These are phyloP conservation scores for Calonectria hawksworthii DNA, from an alignment of 2,329 filamentous ascomycete genomes.

Conservation along the genomic window DNA sequence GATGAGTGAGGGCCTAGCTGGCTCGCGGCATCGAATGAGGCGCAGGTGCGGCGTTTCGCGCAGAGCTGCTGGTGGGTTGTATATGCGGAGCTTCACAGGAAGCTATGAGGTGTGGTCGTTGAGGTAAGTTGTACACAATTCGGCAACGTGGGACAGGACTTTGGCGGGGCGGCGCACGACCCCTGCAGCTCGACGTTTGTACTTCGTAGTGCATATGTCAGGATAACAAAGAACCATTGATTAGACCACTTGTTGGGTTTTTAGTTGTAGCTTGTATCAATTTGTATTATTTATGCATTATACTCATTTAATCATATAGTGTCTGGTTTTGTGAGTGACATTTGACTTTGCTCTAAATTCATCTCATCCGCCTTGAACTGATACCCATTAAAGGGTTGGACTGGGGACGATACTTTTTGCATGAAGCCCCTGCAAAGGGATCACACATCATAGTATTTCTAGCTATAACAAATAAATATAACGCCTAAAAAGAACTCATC, in stretches of 20 bases:
- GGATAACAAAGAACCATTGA: neutral
- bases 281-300: neutral
- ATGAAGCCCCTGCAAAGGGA: too few species aligned
- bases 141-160: constrained; percentile 44
- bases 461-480: too few species aligned
- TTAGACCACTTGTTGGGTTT: neutral
- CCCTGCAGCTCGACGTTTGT: neutral
- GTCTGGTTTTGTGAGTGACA: neutral
- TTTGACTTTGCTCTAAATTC: neutral
- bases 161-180: constrained; percentile 40
- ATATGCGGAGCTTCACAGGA: neutral
- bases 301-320: neutral
- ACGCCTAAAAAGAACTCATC: too few species aligned
- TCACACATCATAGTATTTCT: too few species aligned
- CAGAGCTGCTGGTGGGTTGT: constrained; percentile 12
- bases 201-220: neutral
- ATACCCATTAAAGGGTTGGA: too few species aligned
- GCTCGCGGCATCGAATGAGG: constrained; percentile 28
- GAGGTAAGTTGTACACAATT: constrained; percentile 32
- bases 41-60: constrained; percentile 14
- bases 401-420: too few species aligned
- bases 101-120: constrained; percentile 18
- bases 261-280: too few species aligned
- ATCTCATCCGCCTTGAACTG: neutral
- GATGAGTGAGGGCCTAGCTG: constrained; percentile 11